A percentile compares a stretch with the other conserved stretches of the same genome.
Evolutionary conservation across 2,329 filamentous ascomycete genomes (phyloP).

Genomic region (Epichloe elymi): DNA sequence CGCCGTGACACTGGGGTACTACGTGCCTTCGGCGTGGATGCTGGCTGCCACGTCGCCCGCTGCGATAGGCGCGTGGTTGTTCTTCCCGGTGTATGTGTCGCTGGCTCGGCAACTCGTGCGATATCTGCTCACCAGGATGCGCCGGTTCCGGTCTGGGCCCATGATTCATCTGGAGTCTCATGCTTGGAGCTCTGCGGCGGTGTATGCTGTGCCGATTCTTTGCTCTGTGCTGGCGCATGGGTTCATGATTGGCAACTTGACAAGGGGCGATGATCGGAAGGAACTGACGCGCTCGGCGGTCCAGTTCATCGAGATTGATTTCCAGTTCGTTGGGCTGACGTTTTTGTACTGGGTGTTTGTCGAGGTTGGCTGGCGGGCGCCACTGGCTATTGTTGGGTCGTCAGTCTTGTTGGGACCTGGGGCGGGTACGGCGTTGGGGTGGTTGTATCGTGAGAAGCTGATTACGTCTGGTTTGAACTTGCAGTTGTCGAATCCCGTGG

Average conservation of each 20-base stretch:
- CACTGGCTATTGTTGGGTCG: constrained; percentile 17
- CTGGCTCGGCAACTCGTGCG: constrained; percentile 26
- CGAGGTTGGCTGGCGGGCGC: constrained; percentile 32
- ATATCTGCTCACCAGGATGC: constrained; percentile 11
- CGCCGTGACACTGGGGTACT: constrained; percentile 33
- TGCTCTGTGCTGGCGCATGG: constrained; percentile 30
- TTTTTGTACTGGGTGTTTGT: constrained; percentile 41
- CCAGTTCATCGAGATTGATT: constrained; percentile 33
- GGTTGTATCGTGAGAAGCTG: constrained; percentile 26
- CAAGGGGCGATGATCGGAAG: constrained; percentile 29
- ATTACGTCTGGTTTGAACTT: constrained; percentile 13
- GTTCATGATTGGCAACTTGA: constrained; percentile 27
- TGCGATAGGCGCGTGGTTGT: constrained; percentile 33
- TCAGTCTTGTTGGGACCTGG: constrained; percentile 24
- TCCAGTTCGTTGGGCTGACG: constrained; percentile 30
- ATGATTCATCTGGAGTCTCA: constrained; percentile 30
- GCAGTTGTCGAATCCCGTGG: constrained; percentile 4
- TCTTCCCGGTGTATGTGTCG: constrained; percentile 38
- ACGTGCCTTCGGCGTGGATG: constrained; percentile 33
- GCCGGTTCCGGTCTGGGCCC: constrained; percentile 15
- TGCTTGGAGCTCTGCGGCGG: constrained; percentile 21
- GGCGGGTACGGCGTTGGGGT: constrained; percentile 24
- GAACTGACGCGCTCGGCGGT: constrained; percentile 36
- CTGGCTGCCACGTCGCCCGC: constrained; percentile 20
- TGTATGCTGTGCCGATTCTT: constrained; percentile 32